Conservation (phyloP, 208 protist genomes). For the Trichomonas vaginalis region DNA sequence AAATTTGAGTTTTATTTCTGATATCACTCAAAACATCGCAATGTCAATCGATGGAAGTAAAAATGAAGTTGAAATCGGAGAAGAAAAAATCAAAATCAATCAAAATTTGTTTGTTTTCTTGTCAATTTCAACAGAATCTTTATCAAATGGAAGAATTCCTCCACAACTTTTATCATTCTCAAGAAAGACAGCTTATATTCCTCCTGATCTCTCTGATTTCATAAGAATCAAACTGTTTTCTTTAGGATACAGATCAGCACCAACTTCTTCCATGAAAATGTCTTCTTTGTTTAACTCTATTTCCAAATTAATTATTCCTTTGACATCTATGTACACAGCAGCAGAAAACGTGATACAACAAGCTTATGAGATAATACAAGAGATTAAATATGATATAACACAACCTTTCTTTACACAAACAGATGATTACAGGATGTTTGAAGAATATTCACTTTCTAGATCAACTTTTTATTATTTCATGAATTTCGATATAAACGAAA, state of each 20-base stretch:
- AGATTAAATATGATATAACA: neutral
- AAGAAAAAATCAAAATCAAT: neutral
- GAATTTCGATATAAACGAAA: neutral
- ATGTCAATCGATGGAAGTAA: neutral
- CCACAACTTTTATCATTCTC: neutral
- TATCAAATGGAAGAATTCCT: neutral
- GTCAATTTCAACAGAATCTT: neutral
- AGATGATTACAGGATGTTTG: neutral
- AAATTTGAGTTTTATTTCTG: neutral
- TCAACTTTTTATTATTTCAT: neutral
- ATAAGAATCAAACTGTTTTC: neutral
- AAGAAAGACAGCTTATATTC: neutral
- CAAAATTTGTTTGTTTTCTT: neutral
- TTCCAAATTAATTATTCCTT: neutral
- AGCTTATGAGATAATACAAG: neutral
- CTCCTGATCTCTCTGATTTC: neutral
- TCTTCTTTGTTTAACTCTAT: neutral
- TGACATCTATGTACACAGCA: neutral
- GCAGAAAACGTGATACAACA: neutral
- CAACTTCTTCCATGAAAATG: neutral
- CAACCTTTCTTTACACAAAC: neutral
- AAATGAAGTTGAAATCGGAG: neutral
- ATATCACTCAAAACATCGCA: neutral
- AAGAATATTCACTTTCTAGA: neutral
- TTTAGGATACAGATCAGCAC: neutral